Evolutionary conservation across 176 grass and related monocot genomes (phyloP).

Genomic region (Ananas comosus): DNA sequence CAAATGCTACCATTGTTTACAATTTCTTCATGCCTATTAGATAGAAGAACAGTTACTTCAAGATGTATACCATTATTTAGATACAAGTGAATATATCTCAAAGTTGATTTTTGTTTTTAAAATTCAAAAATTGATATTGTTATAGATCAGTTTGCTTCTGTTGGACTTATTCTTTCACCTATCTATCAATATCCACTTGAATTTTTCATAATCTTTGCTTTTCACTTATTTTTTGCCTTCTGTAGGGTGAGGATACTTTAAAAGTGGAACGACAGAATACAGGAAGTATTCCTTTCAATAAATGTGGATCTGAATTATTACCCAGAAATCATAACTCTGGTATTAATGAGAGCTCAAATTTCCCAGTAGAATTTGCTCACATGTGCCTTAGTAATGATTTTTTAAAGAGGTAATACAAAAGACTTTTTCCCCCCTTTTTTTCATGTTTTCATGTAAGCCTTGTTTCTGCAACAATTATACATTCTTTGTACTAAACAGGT

Average conservation of each 20-base stretch:
- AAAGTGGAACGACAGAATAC: slow-evolving; percentile 13
- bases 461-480: neutral
- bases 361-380: slow-evolving; percentile 29
- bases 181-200: too few species aligned
- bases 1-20: too few species aligned
- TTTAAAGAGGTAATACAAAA: slow-evolving; percentile 54
- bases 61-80: too few species aligned
- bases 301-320: slow-evolving; percentile 4
- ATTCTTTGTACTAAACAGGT: neutral
- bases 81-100: too few species aligned
- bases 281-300: slow-evolving; percentile 10
- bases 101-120: too few species aligned
- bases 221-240: neutral
- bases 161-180: too few species aligned
- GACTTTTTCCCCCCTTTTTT: too few species aligned
- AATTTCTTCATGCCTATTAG: too few species aligned
- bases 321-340: neutral
- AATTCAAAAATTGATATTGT: too few species aligned
- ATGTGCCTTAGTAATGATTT: slow-evolving; percentile 64
- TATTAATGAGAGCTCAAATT: slow-evolving; percentile 1
- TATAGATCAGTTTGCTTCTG: too few species aligned
- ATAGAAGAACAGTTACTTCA: too few species aligned
- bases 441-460: neutral
- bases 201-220: neutral
- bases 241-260: slow-evolving; percentile 24